Evolutionary conservation across 2,329 filamentous ascomycete genomes (phyloP), one percentile per base, ranked within the genome.

Genomic region (Colletotrichum euphorbiae): DNA sequence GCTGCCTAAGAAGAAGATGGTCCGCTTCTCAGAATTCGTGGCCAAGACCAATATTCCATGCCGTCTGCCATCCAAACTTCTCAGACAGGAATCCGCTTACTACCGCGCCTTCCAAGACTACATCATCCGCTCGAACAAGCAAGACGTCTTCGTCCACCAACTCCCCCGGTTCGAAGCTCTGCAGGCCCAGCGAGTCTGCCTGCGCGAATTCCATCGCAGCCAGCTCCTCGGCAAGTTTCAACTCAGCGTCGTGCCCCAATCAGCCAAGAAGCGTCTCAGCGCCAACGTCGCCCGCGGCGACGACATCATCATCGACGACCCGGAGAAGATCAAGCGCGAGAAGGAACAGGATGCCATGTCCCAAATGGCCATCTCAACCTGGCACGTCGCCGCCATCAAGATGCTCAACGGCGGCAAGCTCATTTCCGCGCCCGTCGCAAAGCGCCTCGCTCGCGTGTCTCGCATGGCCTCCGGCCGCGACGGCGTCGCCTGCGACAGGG

Each of bases 181-280:
- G 54, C 95, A 98, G 77, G 89, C 93, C 31, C 89, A 92, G 75
- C 91, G 96, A 43, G 85, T 94, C 63, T 93, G 91, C 50, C 87
- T 94, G 65, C 85, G 87, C 19, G 85, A 91, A 66, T 82, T 87
- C 45, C 94, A 98, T 79, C 87, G 91, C 75, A 91, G 93, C 75
- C 92, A 94, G 75, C 88, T 98, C 19, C 87, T 93, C 36, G 94
- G 94, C 73, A 96, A 93, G 77, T 97, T 93, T 76, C 91, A 94
- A 78, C 86, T 97, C 59, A 90, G 88, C 51, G 89, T 89, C 28
- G 82, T 90, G 17, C 89, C 89, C 19, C 90, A 85, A 78, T 92
- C 84, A 62, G 91, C 85, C 79, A 92, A 88, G 83, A 92, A 84
- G 85, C 90, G 87, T 77, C 90, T 87, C 84, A 92, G 80, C 80